Base-by-base conservation (phyloP, 2,329 filamentous ascomycete species). In the Onygenales sp. region DNA sequence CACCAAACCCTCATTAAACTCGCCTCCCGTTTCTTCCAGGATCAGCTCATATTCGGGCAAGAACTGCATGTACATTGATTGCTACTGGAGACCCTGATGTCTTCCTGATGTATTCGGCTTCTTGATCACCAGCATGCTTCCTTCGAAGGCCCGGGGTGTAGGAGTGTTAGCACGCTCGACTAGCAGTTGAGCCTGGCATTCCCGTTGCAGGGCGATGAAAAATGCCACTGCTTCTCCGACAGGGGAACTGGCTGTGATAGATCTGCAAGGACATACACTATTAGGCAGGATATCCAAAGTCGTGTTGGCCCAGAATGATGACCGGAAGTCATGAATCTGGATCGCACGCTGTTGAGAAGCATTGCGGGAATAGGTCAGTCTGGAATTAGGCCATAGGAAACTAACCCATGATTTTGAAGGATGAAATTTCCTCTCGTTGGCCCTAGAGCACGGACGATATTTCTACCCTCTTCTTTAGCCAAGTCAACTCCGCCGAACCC, bases 221-320 rank as follows among this genome's bases (percentile, higher is more conserved):
- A 88, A 66, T 64, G 83, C 89, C 0, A 82, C 82, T 1, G 86
- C 85, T 68, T 89, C 86, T 62, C 89, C 86, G 1, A 89, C 85
- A 0, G 85, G 89, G 8, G 67, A 61, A 5, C 86, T 86, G 0
- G 87, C 84, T 0, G 84, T 87, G 49, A 89, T 68, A 39, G 89
- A 70, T 17, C 48, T 50, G 31, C 21, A 42, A 13, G 38, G 3
- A 14, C 14, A 27, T 27, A 27, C 5, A 27, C 5, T 27, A 27
- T 27, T 27, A 27, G 21, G 21, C 21, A 27, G 21, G 21, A 27
- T 27, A 27, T 27, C 21, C 21, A 27, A 27, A 5, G 3, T 27
- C 21, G 1, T 27, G 21, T 27, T 27, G 21, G 3, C 21, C 21
- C 21, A 27, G 21, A 27, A 27, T 27, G 21, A 27, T 27, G 21